A percentile compares a stretch with the other conserved stretches of the same genome.
Conservation (phyloP, 1,284 basidiomycete genomes). For the Malassezia restricta region DNA sequence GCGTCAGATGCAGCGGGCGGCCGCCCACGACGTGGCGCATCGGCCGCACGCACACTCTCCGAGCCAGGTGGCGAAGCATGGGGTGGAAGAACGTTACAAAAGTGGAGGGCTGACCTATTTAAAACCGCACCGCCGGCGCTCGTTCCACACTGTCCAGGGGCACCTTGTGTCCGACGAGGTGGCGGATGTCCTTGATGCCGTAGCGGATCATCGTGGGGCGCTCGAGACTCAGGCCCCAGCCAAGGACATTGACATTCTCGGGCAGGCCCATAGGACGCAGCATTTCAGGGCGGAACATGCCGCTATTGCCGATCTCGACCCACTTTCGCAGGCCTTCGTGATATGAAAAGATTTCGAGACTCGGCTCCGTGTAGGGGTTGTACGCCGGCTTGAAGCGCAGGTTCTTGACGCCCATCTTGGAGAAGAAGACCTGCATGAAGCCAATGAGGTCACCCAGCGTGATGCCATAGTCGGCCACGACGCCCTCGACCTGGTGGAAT, state of each 20-base stretch:
- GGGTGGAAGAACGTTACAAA: background rate
- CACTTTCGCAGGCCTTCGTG: conserved; percentile 86
- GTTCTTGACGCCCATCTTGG: conserved; percentile 88
- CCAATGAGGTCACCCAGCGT: conserved; percentile 96
- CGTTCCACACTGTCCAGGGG: conserved; percentile 48
- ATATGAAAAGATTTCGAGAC: conserved; percentile 98
- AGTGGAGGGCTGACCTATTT: background rate
- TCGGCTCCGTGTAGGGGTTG: conserved; percentile 64
- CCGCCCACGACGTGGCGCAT: background rate
- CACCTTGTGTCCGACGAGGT: conserved; percentile 92
- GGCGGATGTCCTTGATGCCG: conserved; percentile 85
- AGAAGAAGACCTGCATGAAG: conserved; percentile 61
- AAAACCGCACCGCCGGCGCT: conserved; percentile 43
- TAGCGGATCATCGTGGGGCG: conserved; percentile 92
- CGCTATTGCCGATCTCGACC: conserved; percentile 79
- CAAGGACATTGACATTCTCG: conserved; percentile 87
- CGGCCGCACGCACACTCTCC: background rate
- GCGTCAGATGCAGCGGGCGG: conserved; percentile 1
- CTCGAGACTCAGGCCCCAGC: conserved; percentile 91
- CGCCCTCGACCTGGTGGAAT: conserved; percentile 99
- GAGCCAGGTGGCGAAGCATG: background rate
- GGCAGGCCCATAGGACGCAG: conserved; percentile 91
- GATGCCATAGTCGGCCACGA: conserved; percentile 84
- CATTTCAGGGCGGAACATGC: conserved; percentile 99
- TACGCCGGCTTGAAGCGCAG: conserved; percentile 95